Percentiles rank a stretch among this genome's conserved stretches.
phyloP scores from a whole-genome alignment of 106 monocot species.

The Ottelia alismoides region DNA sequence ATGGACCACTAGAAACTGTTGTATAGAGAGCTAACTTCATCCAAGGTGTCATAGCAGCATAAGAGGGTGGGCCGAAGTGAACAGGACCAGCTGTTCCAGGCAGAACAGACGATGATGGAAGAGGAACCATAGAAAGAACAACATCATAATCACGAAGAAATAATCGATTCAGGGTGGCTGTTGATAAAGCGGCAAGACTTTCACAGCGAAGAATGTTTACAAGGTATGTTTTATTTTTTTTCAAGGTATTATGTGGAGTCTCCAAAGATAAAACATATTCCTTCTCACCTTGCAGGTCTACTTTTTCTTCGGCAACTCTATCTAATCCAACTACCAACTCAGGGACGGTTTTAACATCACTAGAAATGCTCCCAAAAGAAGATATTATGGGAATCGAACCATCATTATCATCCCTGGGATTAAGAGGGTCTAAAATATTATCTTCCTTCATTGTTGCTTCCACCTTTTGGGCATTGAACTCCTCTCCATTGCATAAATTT shows the following conservation, averaged over 20 bases:
- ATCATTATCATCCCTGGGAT: neutral
- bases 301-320: constrained; percentile 5
- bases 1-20: constrained; percentile 46
- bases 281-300: constrained; percentile 10
- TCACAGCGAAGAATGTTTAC: constrained; percentile 95
- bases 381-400: neutral
- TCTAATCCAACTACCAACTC: neutral
- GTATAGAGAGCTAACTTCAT: constrained; percentile 93
- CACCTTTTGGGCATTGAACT: too few relatives aligned
- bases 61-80: constrained; percentile 96
- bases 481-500: too few relatives aligned
- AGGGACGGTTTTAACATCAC: neutral
- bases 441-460: neutral
- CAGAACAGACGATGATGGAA: constrained; percentile 88
- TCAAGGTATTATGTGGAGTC: constrained; percentile 23
- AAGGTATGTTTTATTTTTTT: constrained; percentile 46
- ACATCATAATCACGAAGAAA: constrained; percentile 93
- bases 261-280: too few relatives aligned
- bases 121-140: constrained; percentile 91
- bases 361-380: neutral
- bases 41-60: constrained; percentile 96
- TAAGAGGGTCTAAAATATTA: neutral
- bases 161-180: constrained; percentile 69
- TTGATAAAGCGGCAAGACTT: constrained; percentile 86
- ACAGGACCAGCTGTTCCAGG: constrained; percentile 75